Evolutionary conservation across 2,329 filamentous ascomycete species (phyloP), one percentile per base, ranked within the genome.

Genomic region (Pyrenophora teres): DNA sequence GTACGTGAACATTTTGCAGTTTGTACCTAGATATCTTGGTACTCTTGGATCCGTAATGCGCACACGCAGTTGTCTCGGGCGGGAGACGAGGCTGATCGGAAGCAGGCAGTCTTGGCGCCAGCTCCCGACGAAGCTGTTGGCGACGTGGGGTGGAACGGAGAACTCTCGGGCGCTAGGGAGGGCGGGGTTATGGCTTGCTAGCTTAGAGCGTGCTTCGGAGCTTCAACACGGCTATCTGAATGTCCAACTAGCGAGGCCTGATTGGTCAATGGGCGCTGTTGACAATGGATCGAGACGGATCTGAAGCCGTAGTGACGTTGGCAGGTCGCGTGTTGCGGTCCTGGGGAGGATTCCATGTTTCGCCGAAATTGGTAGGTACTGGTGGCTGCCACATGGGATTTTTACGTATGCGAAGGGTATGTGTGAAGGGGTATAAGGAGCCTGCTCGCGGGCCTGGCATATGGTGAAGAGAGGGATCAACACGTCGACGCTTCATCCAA

Each of bases 181-280:
- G 52, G 65, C 62, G 64, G 64, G 60, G 64, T 63, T 44, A 19
- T 35, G 21, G 32, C 21, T 18, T 54, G 54, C 32, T 38, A 40
- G 33, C 47, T 46, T 46, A 42, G 37, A 37, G 16, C 15, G 6
- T 18, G 27, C n/a, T 44, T 52, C 62, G 60, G 62, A 62, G 35
- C 44, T 46, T 55, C 46, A 42, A 62, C 42, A 57, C 62, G 62
- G 63, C 58, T 65, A 57, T 32, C 40, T 56, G 43, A 46, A 7
- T 23, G 10, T 19, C 39, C 38, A 48, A 54, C 32, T 6, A 8
- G 10, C 10, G 16, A 6, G 32, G 13, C 38, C 32, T 62, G 57
- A 66, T 66, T 66, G 60, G 46, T 13, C 43, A 37, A 30, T 27
- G 27, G 12, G 18, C 16, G 40, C 19, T 5, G n/a, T 31, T n/a